phyloP scores from a whole-genome alignment of 208 protist species.

The Trypanosoma grayi region DNA sequence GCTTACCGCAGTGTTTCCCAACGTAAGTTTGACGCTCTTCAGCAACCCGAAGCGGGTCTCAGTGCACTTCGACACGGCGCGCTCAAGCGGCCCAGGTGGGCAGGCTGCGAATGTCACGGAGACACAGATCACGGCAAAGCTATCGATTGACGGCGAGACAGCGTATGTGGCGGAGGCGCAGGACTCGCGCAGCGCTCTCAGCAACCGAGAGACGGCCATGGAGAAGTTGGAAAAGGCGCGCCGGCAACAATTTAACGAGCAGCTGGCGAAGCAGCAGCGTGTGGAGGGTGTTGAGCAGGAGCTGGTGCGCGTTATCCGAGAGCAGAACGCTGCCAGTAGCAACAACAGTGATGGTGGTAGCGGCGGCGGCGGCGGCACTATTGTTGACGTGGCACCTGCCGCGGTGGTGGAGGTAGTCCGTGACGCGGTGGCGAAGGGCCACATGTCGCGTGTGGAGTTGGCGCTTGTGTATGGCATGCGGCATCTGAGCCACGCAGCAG shows the following conservation, averaged over 20 bases:
- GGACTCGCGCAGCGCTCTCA: conserved; percentile 82
- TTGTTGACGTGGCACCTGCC: conserved; percentile 32
- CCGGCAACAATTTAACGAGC: conserved; percentile 75
- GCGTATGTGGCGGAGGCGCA: conserved; percentile 78
- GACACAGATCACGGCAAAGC: conserved; percentile 84
- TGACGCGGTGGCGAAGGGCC: conserved; percentile 12
- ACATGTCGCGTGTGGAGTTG: conserved; percentile 8
- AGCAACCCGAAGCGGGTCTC: conserved; percentile 41
- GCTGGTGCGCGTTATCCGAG: conserved; percentile 27
- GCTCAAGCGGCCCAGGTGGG: conserved; percentile 81
- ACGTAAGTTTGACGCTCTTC: conserved; percentile 55
- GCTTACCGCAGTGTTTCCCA: conserved; percentile 39
- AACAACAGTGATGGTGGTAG: not conserved
- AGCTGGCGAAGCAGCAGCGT: conserved; percentile 45
- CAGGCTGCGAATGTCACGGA: conserved; percentile 87
- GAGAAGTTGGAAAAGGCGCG: conserved; percentile 57
- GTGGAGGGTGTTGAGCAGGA: conserved; percentile 38
- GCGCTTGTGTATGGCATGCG: conserved; percentile 21
- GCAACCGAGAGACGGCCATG: conserved; percentile 69
- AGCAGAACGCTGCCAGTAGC: too few relatives aligned
- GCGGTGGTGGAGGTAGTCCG: conserved; percentile 19
- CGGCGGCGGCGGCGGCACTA: conserved; percentile 3
- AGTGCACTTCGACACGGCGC: conserved; percentile 72
- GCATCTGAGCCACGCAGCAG: conserved; percentile 1
- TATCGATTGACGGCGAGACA: conserved; percentile 65